A percentile compares a stretch with the other conserved stretches of the same genome.
Conservation (phyloP, 1,284 basidiomycete species). For the Cryptococcus sp. region DNA sequence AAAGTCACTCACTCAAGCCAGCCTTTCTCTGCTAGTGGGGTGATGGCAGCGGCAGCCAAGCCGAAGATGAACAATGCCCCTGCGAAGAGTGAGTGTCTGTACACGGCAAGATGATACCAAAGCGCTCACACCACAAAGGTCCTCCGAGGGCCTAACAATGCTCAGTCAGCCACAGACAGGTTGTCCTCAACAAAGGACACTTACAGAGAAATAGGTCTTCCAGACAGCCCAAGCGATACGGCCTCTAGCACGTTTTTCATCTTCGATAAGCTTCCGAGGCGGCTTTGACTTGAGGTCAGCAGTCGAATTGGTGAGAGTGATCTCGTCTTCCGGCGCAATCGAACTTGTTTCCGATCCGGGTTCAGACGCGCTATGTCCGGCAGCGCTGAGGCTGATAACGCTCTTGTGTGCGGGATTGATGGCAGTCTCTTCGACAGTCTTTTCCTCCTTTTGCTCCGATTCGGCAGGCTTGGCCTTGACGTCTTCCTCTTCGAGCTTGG, state of each 20-base stretch:
- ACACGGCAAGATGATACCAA: conserved; percentile 62
- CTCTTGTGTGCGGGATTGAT: conserved; percentile 45
- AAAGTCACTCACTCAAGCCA: conserved; percentile 66
- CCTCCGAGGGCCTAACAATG: conserved; percentile 37
- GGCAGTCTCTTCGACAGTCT: conserved; percentile 43
- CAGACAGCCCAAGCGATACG: conserved; percentile 77
- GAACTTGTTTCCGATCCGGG: conserved; percentile 47
- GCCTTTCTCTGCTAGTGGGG: conserved; percentile 77
- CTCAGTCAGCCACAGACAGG: background rate
- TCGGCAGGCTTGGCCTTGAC: conserved; percentile 52
- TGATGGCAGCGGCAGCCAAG: conserved; percentile 66
- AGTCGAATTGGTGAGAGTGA: conserved; percentile 28
- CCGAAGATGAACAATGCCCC: conserved; percentile 65
- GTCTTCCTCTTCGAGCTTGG: conserved; percentile 64
- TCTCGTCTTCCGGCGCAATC: conserved; percentile 41
- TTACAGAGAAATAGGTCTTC: conserved; percentile 73
- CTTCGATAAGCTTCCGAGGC: conserved; percentile 83
- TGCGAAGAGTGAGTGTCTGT: conserved; percentile 5
- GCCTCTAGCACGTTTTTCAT: conserved; percentile 83
- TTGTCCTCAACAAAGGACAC: background rate
- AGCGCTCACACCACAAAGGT: conserved; percentile 63
- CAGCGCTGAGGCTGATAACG: conserved; percentile 33
- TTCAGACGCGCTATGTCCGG: conserved; percentile 25
- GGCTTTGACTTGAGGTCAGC: conserved; percentile 56
- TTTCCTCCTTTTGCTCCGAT: conserved; percentile 55